Conservation (phyloP, 164 flowering plant genomes). For the Vitis amurensis region DNA sequence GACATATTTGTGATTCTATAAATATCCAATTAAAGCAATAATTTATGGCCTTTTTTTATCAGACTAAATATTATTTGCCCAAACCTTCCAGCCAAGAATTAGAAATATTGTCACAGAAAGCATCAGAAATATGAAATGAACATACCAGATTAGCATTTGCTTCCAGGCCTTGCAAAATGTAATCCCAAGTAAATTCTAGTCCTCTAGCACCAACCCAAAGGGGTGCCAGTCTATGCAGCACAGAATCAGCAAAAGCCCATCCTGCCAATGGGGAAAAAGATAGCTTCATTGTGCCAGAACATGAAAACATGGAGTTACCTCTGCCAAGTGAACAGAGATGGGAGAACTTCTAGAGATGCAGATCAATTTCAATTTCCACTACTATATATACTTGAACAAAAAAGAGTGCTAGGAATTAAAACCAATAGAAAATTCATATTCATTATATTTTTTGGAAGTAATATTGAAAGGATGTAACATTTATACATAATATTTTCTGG, state of each 20-base stretch:
- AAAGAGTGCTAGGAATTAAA: too few relatives aligned
- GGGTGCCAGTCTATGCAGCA: constrained; percentile 91
- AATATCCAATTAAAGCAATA: background rate
- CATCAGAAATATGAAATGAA: constrained; percentile 10
- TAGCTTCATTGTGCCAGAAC: background rate
- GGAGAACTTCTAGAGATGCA: too few relatives aligned
- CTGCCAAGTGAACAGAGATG: background rate
- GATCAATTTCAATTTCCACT: too few relatives aligned
- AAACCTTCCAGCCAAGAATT: background rate
- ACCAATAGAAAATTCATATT: background rate
- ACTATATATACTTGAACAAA: too few relatives aligned
- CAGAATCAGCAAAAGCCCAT: constrained; percentile 99
- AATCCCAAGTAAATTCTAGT: constrained; percentile 96
- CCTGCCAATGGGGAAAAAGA: constrained; percentile 47
- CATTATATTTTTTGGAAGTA: too few relatives aligned
- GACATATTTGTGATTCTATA: background rate
- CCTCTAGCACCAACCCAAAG: constrained; percentile 99
- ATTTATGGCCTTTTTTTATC: too few relatives aligned
- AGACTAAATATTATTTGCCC: too few relatives aligned
- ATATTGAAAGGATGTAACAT: background rate
- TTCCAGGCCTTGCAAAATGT: constrained; percentile 91
- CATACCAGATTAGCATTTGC: constrained; percentile 96
- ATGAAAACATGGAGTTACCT: background rate
- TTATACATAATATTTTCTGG: too few relatives aligned
- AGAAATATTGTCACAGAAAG: background rate